Conservation (phyloP, 495 filamentous ascomycete species). For the Neurospora sp. region DNA sequence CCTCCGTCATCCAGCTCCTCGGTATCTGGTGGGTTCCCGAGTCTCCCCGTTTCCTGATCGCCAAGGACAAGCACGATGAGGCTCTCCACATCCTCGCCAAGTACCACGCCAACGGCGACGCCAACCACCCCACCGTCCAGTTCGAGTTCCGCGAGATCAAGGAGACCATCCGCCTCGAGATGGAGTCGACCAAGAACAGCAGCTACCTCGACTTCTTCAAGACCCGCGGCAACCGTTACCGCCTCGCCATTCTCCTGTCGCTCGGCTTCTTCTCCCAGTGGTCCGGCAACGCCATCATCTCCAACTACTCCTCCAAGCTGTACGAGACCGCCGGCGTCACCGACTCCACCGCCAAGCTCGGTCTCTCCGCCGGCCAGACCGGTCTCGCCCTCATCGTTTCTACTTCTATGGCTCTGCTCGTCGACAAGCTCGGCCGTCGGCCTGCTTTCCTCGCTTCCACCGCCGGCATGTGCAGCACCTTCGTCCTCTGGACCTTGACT, state of each 20-base stretch:
- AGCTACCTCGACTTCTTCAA: conserved; percentile 50
- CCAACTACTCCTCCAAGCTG: conserved; percentile 51
- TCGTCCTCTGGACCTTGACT: conserved; percentile 45
- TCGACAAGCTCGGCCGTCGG: conserved; percentile 51
- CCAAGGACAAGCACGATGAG: conserved; percentile 54
- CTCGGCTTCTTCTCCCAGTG: conserved; percentile 59
- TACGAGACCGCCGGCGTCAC: conserved; percentile 48
- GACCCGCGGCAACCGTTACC: conserved; percentile 60
- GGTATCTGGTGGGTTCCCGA: conserved; percentile 48
- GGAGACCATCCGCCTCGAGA: conserved; percentile 46
- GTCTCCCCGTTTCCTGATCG: conserved; percentile 54
- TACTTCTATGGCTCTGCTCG: conserved; percentile 43
- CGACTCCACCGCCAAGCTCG: conserved; percentile 39
- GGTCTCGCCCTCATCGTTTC: conserved; percentile 45
- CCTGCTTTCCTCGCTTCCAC: conserved; percentile 49
- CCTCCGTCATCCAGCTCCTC: conserved; percentile 40
- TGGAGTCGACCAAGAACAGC: conserved; percentile 32
- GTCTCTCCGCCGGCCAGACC: conserved; percentile 42
- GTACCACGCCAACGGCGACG: conserved; percentile 49
- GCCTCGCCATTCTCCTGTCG: conserved; percentile 46
- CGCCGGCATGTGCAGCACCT: conserved; percentile 48
- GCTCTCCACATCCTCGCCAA: conserved; percentile 48
- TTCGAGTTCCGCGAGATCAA: conserved; percentile 51
- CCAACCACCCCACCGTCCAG: conserved; percentile 45
- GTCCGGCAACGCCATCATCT: conserved; percentile 58